Percentiles rank a stretch among this genome's conserved stretches.
Conservation (phyloP, 2,329 filamentous ascomycete genomes). For the Ophiocordyceps australis region DNA sequence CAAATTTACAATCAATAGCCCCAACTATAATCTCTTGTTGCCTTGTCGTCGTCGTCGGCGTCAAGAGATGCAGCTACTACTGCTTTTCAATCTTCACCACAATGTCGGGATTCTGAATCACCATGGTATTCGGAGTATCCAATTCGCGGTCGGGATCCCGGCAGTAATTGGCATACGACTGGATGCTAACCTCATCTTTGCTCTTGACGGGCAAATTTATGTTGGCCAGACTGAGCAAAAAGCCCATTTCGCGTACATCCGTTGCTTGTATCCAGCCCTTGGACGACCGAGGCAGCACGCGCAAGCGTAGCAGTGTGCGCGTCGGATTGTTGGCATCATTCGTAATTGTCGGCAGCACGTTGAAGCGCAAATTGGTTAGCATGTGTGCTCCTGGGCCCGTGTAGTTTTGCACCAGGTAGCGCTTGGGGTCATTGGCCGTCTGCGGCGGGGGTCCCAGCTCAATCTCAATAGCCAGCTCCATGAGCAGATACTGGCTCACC, state of each 20-base stretch:
- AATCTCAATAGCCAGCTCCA: conserved; percentile 2
- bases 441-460: background rate
- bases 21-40: no score
- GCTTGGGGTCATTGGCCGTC: background rate
- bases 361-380: conserved; percentile 5
- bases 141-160: conserved; percentile 1
- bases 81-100: conserved; percentile 1
- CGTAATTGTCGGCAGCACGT: conserved; percentile 1
- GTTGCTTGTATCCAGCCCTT: background rate
- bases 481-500: conserved; percentile 2
- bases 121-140: background rate
- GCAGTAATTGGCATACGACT: conserved; percentile 2
- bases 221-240: background rate
- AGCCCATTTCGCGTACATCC: background rate
- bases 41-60: background rate
- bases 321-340: background rate
- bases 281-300: background rate
- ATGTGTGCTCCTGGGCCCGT: conserved; percentile 3
- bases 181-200: background rate
- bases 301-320: background rate
- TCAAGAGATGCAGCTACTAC: background rate
- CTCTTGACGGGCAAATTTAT: background rate
- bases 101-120: background rate
- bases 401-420: conserved; percentile 3
- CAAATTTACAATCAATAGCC: no score